Evolutionary conservation across 192 early-diverging fungal species (phyloP), one percentile per base, ranked within the genome.

Genomic region (Gamsiella multidivaricata): DNA sequence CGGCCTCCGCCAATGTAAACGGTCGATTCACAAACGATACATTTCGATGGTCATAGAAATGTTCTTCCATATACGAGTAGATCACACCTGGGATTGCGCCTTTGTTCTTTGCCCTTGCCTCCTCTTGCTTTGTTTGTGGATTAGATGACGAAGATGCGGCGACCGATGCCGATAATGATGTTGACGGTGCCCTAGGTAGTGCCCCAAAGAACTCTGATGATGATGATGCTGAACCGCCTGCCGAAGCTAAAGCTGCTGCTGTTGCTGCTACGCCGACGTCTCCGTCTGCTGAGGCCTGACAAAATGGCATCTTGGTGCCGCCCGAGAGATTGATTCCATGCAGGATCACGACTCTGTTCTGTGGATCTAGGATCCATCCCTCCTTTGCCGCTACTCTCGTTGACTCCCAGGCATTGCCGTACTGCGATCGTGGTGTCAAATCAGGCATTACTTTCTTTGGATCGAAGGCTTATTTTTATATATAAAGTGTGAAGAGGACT

Each of bases 11-110:
- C 5, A 94, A 54, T 2, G 89, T 78, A 58, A 94, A 91, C 11
- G 93, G 93, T 17, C 92, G 55, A 25, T 91, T 91, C 26, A 94
- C 82, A 74, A 94, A 94, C 29, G 82, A 89, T 8, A 94, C 89
- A 18, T 87, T 20, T 3, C 83, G 61, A 47, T 85, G 84, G 23
- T 83, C 76, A 69, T 81, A 87, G 58, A 83, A 88, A 3, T 81
- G 64, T n/a, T 86, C 55, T 3, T 53, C 63, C 28, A 46, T 65
- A 60, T 88, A 79, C 15, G 74, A 70, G 32, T 69, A 78, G 14
- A 69, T 22, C 4, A 78, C 73, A 5, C 65, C 65, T 0, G 73
- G 73, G 4, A 76, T 34, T 33, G 60, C 73, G 25, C 65, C 72
- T 0, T 45, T 46, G 29, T 46, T 7, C 33, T 12, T 32, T 3